phyloP scores from a whole-genome alignment of 768 basidiomycete species.

The Phaeotremella skinneri region DNA sequence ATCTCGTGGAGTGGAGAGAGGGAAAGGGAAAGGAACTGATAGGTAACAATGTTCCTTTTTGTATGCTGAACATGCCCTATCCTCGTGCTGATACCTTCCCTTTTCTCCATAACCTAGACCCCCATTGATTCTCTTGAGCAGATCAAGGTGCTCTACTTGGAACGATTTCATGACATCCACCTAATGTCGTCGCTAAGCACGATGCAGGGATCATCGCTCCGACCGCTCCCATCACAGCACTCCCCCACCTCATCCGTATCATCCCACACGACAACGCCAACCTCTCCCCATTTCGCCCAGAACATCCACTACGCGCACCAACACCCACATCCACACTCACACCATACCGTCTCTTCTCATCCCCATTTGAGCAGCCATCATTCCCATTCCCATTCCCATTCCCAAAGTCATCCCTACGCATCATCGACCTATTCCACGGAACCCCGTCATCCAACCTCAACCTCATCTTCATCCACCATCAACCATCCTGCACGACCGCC shows the following conservation, averaged over 20 bases:
- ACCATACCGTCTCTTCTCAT: too few relatives aligned
- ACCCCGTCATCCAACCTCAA: constrained; percentile 19
- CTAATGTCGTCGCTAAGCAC: neutral
- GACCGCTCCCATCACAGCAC: constrained; percentile 18
- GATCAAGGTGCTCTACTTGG: too few relatives aligned
- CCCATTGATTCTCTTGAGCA: too few relatives aligned
- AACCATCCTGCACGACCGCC: constrained; percentile 32
- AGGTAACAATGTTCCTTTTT: too few relatives aligned
- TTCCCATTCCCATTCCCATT: constrained; percentile 6
- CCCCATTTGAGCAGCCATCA: constrained; percentile 8
- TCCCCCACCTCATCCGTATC: constrained; percentile 41
- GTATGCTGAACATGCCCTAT: too few relatives aligned
- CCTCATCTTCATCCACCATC: constrained; percentile 19
- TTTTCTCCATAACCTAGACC: too few relatives aligned
- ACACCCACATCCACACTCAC: constrained; percentile 12
- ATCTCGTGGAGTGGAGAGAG: too few relatives aligned
- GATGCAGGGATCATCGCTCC: constrained; percentile 1
- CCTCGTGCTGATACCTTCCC: too few relatives aligned
- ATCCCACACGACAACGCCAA: constrained; percentile 41
- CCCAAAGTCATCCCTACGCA: constrained; percentile 13
- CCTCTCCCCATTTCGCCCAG: constrained; percentile 38
- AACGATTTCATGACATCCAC: neutral
- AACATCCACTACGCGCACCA: constrained; percentile 10
- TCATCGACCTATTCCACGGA: constrained; percentile 10
- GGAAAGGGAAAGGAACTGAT: too few relatives aligned